A percentile compares a stretch with the other conserved stretches of the same genome.
phyloP scores from a whole-genome alignment of 371 early-diverging fungal species.

The Syncephalastrum sp. region DNA sequence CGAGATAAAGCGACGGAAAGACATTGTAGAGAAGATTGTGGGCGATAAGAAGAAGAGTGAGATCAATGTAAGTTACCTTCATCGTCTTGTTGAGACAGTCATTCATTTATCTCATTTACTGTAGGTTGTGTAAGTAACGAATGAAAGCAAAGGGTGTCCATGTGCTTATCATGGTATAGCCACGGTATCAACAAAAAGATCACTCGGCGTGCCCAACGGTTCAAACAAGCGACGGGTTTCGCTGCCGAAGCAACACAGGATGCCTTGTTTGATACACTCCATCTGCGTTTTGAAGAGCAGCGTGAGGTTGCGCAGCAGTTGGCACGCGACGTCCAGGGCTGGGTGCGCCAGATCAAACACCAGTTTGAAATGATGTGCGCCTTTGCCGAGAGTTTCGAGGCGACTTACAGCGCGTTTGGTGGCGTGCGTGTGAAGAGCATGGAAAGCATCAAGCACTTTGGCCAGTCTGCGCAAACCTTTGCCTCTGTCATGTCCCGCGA shows the following conservation, averaged over 20 bases:
- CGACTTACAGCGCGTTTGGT: slow-evolving; percentile 53
- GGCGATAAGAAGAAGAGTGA: slow-evolving; percentile 67
- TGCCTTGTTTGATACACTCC: slow-evolving; percentile 55
- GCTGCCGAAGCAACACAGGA: slow-evolving; percentile 54
- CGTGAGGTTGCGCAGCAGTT: slow-evolving; percentile 54
- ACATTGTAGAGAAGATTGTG: slow-evolving; percentile 83
- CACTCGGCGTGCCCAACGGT: slow-evolving; percentile 44
- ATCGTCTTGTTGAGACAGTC: not conserved
- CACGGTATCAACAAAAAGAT: slow-evolving; percentile 78
- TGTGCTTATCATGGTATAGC: slow-evolving; percentile 24
- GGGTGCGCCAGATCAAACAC: slow-evolving; percentile 56
- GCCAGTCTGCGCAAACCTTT: slow-evolving; percentile 23
- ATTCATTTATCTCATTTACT: not conserved
- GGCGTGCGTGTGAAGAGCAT: slow-evolving; percentile 42
- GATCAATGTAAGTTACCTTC: slow-evolving; percentile 48
- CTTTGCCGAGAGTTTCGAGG: slow-evolving; percentile 58
- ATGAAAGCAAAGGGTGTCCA: not conserved
- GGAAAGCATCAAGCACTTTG: slow-evolving; percentile 31
- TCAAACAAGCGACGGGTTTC: slow-evolving; percentile 34
- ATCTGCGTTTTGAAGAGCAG: slow-evolving; percentile 61
- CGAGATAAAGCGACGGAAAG: slow-evolving; percentile 82
- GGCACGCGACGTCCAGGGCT: slow-evolving; percentile 52
- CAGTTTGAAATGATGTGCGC: slow-evolving; percentile 57
- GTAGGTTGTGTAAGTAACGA: slow-evolving; percentile 43
- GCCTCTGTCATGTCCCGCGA: slow-evolving; percentile 32